Evolutionary conservation across 768 basidiomycete species (phyloP).

Genomic region (Boletales sp.): DNA sequence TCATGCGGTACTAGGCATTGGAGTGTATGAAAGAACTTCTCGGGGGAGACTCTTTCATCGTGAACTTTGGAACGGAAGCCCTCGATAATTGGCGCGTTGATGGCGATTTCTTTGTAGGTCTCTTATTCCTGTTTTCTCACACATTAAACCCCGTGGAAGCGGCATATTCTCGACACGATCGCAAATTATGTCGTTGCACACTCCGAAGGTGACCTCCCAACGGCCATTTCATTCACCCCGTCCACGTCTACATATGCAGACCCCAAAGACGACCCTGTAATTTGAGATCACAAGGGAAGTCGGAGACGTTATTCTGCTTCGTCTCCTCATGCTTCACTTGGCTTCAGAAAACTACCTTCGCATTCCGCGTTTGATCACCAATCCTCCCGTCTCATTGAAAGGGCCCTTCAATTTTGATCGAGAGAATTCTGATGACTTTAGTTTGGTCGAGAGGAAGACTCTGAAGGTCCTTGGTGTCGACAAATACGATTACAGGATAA

Average conservation of each 20-base stretch:
- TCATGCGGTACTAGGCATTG: background rate
- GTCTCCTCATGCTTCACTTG: background rate
- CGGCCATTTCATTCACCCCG: background rate
- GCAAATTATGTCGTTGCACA: background rate
- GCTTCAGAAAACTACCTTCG: constrained; percentile 1
- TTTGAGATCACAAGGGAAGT: constrained; percentile 1
- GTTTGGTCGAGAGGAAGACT: background rate
- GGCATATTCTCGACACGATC: background rate
- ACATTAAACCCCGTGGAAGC: too few relatives aligned
- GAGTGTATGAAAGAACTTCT: constrained; percentile 3
- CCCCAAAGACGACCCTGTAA: background rate
- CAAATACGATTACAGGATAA: background rate
- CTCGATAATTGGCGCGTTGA: background rate
- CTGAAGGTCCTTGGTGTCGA: background rate
- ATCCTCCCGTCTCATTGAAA: background rate
- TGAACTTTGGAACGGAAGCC: background rate
- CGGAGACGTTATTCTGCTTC: background rate
- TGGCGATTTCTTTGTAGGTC: background rate
- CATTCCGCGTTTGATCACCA: constrained; percentile 1
- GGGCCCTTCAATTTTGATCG: background rate
- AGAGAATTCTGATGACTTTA: background rate
- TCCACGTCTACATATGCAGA: background rate
- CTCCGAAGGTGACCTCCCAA: background rate
- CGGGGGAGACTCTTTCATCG: background rate
- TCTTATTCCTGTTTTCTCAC: too few relatives aligned